Conservation (phyloP, 2,329 filamentous ascomycete genomes). For the Exophiala phaeomuriformis region DNA sequence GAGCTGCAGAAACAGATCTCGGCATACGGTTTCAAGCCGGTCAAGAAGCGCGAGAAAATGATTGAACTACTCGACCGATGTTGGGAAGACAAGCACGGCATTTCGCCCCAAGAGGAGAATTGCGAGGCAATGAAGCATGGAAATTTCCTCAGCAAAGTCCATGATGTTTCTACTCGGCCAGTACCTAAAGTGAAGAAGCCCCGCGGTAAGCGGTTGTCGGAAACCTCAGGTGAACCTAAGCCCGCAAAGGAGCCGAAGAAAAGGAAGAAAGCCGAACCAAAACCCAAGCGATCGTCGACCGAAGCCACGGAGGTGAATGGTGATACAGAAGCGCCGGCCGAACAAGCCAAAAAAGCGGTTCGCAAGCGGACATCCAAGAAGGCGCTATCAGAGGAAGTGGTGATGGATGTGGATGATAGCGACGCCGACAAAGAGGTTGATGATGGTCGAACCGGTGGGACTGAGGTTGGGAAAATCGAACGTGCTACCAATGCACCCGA, state of each 20-base stretch:
- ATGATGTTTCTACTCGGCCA: conserved; percentile 22
- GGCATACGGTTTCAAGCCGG: conserved; percentile 63
- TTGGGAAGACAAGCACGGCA: conserved; percentile 54
- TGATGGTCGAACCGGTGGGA: too few species aligned
- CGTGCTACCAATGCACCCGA: too few species aligned
- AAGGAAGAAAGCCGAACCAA: conserved; percentile 16
- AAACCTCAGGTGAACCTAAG: background rate
- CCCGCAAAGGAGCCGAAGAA: conserved; percentile 19
- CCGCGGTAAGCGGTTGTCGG: conserved; percentile 18
- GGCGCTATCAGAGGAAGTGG: conserved; percentile 8
- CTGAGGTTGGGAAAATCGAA: too few species aligned
- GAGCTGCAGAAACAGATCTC: conserved; percentile 57
- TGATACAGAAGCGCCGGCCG: too few species aligned
- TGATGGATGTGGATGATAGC: conserved; percentile 26
- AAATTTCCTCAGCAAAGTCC: conserved; percentile 25
- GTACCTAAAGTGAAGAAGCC: conserved; percentile 22
- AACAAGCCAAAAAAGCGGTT: background rate
- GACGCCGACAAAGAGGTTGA: background rate
- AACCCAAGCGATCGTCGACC: conserved; percentile 1
- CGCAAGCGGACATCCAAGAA: conserved; percentile 11
- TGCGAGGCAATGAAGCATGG: conserved; percentile 14
- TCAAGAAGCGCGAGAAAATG: conserved; percentile 62
- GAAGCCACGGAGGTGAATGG: background rate
- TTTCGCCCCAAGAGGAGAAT: conserved; percentile 9
- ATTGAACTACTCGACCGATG: conserved; percentile 63